A percentile compares a stretch with the other conserved stretches of the same genome.
These are phyloP conservation scores for Backusella macrospora DNA, from an alignment of 192 early-diverging fungal species.

Conservation along the genomic window DNA sequence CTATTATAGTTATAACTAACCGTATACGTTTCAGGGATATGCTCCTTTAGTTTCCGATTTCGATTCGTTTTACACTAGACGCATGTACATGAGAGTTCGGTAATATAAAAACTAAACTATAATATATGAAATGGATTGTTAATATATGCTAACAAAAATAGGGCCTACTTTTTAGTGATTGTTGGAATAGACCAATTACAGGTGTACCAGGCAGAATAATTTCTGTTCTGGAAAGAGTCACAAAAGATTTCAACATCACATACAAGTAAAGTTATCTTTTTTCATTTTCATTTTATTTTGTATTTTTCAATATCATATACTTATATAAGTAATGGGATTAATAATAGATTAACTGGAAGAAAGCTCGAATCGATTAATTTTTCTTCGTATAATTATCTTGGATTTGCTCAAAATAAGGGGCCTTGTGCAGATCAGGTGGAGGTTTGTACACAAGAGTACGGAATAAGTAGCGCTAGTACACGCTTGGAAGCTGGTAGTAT, in stretches of 20 bases:
- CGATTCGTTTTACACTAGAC: constrained; percentile 87
- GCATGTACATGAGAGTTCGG: constrained; percentile 78
- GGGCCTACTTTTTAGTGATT: constrained; percentile 55
- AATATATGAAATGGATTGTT: neutral
- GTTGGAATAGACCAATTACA: constrained; percentile 89
- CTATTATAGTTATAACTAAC: neutral
- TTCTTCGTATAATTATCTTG: constrained; percentile 93
- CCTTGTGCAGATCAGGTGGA: constrained; percentile 88
- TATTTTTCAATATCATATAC: neutral
- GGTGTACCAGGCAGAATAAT: constrained; percentile 82
- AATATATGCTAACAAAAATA: neutral
- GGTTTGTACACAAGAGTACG: constrained; percentile 59
- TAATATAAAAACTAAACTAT: constrained; percentile 2
- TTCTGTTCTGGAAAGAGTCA: constrained; percentile 71
- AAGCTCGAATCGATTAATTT: constrained; percentile 76
- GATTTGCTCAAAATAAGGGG: constrained; percentile 86
- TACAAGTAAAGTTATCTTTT: constrained; percentile 47
- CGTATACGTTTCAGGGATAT: constrained; percentile 49
- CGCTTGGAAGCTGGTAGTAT: constrained; percentile 68
- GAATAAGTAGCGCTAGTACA: constrained; percentile 61
- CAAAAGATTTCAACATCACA: constrained; percentile 71
- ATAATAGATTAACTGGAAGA: constrained; percentile 65
- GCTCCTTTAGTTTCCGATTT: constrained; percentile 89
- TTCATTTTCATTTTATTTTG: too few relatives aligned
- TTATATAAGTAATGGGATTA: neutral